Percentiles rank a stretch among this genome's conserved stretches.
These are phyloP conservation scores for Phytomonas serpens DNA, from an alignment of 208 protist genomes.

Conservation along the genomic window DNA sequence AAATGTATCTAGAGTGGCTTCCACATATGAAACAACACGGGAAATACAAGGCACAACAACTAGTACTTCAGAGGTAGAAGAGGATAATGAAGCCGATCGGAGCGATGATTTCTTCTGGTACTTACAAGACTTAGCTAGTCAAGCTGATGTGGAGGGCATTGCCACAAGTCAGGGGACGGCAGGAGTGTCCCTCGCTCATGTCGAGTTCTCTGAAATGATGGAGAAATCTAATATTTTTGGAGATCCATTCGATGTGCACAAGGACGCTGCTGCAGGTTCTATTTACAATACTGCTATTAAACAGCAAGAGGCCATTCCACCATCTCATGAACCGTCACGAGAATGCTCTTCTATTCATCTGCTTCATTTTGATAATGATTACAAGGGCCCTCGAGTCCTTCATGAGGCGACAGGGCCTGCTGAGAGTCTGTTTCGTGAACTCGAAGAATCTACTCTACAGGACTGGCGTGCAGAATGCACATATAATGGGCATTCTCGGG, in stretches of 20 bases:
- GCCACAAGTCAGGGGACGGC: neutral
- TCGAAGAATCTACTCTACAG: neutral
- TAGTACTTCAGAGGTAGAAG: neutral
- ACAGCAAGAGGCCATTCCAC: neutral
- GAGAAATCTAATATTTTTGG: neutral
- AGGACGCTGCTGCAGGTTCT: neutral
- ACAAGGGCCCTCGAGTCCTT: neutral
- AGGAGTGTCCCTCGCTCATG: neutral
- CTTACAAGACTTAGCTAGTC: neutral
- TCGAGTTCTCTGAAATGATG: neutral
- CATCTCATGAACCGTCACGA: neutral
- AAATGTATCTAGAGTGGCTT: neutral
- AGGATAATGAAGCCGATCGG: neutral
- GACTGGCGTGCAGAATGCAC: neutral
- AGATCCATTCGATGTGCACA: neutral
- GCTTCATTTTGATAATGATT: neutral
- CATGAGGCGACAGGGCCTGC: neutral
- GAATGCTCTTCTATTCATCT: neutral
- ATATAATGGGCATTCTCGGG: neutral
- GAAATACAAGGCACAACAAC: neutral
- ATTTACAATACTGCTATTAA: neutral
- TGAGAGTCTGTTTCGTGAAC: constrained; percentile 6
- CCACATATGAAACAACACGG: neutral
- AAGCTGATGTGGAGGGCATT: neutral
- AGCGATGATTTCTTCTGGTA: neutral